A percentile compares a stretch with the other conserved stretches of the same genome.
These are phyloP conservation scores for slime mould (Dictyostelium discoideum) DNA, from an alignment of 78 protist species.

Conservation along the genomic window dicty_2.7 NC_007088.5:6700501-6701000, in stretches of 20 bases:
- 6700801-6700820: neutral
- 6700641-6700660: neutral
- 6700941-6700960: neutral
- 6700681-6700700: neutral
- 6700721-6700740: constrained; percentile 1
- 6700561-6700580: neutral
- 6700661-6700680: neutral
- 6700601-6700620: neutral
- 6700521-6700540: neutral
- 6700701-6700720: neutral
- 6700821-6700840: neutral
- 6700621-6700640: neutral
- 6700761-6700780: neutral
- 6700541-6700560: neutral
- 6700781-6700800: neutral
- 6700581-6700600: neutral
- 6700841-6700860: neutral
- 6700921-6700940: neutral
- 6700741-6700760: neutral
- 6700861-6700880: constrained; percentile 3
- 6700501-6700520: neutral
- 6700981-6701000: neutral
- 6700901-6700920: neutral
- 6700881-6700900: constrained; percentile 19
- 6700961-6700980: neutral